Base-by-base conservation (phyloP, 208 protist genomes). In the Trypanosoma cruzi region DNA sequence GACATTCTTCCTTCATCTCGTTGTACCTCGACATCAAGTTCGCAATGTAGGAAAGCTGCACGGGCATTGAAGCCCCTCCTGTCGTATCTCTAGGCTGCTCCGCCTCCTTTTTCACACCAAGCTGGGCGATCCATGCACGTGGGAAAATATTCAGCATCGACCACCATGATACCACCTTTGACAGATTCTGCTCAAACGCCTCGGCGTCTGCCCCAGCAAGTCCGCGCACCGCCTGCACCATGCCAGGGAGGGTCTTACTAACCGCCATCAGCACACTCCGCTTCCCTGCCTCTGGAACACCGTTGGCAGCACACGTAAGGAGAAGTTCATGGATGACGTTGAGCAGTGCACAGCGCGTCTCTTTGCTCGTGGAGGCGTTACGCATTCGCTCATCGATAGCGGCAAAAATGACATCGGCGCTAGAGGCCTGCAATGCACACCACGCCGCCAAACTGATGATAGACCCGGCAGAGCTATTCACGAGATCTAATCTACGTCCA, bases 251-350 rank as follows among this genome's bases (percentile, higher is more conserved):
- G 1, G 74, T 66, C 8, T 68, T 72, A 42, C 77, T 83, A 31
- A 94, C 77, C 32, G 86, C 83, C 34, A 81, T 61, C 26, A 96
- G 69, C 34, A 93, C 75, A 13, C 64, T 66, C 8, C 81, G 84
- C 77, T 87, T 87, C 14, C 80, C 80, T 31, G 69, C 73, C 32
- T 95, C 87, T 10, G 81, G 75, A 31, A 87, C 80, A 20, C 87
- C 92, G 28, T 79, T 76, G 7, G 78, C 80, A 20, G 81, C 76
- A 55, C 86, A 93, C 32, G 81, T 93, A 44, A 96, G 78, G 20
- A 96, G 75, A 18, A 96, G 65, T 60, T 96, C 92, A 68, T 96
- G 92, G 13, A 94, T 55, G 3, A 96, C 89, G 61, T 92, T 92
- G 26, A 96, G 48, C 14, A 96, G 75, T 24, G 86, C 79, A 5